A percentile compares a stretch with the other conserved stretches of the same genome.
phyloP scores from a whole-genome alignment of 768 basidiomycete genomes.

The Boletus patriciae region DNA sequence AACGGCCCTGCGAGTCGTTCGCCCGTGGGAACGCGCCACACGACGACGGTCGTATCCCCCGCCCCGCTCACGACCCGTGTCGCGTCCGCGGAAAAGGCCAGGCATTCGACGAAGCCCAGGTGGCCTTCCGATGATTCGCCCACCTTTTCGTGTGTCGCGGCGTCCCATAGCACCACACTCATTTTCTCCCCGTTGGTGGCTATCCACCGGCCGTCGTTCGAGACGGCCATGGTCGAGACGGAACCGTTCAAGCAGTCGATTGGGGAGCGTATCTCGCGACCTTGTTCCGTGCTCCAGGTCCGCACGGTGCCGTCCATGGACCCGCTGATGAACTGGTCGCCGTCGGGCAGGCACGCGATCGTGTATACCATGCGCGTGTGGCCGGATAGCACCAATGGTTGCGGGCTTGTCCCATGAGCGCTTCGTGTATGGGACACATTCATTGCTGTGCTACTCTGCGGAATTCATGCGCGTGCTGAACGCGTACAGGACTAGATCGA shows the following conservation, averaged over 20 bases:
- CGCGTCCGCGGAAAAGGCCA: background rate
- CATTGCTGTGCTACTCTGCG: background rate
- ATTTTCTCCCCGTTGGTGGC: conserved; percentile 10
- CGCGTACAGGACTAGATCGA: too few species aligned
- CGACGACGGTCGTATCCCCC: conserved; percentile 1
- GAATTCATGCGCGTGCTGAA: background rate
- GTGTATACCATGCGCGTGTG: conserved; percentile 3
- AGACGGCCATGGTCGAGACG: background rate
- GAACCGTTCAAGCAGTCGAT: background rate
- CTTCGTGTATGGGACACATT: background rate
- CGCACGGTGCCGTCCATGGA: background rate
- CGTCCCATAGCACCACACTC: conserved; percentile 3
- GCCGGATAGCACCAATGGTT: background rate
- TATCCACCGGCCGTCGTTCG: conserved; percentile 11
- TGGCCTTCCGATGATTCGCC: background rate
- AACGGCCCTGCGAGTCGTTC: background rate
- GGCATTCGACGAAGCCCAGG: background rate
- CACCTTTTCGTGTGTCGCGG: background rate
- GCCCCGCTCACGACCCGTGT: background rate
- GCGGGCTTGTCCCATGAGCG: background rate
- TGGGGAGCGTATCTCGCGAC: background rate
- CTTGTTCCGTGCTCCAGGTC: background rate
- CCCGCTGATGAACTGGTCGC: conserved; percentile 2
- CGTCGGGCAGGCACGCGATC: conserved; percentile 3
- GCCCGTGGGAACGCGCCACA: conserved; percentile 3